Base-by-base conservation (phyloP, 2,329 filamentous ascomycete species). In the Didymella lethalis region DNA sequence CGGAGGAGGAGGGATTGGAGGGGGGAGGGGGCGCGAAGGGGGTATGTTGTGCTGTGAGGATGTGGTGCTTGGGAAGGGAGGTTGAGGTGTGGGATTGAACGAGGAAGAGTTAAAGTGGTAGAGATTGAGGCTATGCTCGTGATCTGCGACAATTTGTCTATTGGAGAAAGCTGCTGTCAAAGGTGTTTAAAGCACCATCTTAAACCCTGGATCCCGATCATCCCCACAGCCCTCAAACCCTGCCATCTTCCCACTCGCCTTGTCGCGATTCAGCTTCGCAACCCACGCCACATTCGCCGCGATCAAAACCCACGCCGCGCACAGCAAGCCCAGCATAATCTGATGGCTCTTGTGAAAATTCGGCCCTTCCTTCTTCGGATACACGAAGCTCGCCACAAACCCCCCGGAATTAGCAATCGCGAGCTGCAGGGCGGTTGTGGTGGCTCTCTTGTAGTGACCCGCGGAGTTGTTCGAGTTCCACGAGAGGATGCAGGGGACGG, bases 401-500 rank as follows among this genome's bases (percentile, higher is more conserved):
- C 88, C 88, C 45, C 88, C 88, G 7, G 82, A 84, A 63, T 91
- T 90, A 0, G 88, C 88, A 64, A 90, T 85, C 1, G 85, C 84
- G 26, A 90, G 78, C 72, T 90, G 88, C 64, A 90, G 67, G 0
- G 85, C 88, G 1, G 84, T 85, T 0, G 88, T 88, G 0, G 88
- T 90, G 0, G 89, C 88, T 14, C 88, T 79, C 72, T 90, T 91
- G 69, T 90, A 90, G 69, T 91, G 88, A 0, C 85, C 87, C 0
- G 87, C 86, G 0, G 84, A 87, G 70, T 90, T 90, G 69, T 90
- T 90, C 2, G 85, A 85, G 61, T 87, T 84, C 87, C 88, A 90
- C 1, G 84, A 87, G 10, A 90, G 76, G 3, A 89, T 83, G 18
- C 83, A 85, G 0, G 88, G 87, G 0, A 89, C 86, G 41, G 84